These are phyloP conservation scores for Chiua virens DNA, from an alignment of 768 basidiomycete genomes.

Conservation along the genomic window DNA sequence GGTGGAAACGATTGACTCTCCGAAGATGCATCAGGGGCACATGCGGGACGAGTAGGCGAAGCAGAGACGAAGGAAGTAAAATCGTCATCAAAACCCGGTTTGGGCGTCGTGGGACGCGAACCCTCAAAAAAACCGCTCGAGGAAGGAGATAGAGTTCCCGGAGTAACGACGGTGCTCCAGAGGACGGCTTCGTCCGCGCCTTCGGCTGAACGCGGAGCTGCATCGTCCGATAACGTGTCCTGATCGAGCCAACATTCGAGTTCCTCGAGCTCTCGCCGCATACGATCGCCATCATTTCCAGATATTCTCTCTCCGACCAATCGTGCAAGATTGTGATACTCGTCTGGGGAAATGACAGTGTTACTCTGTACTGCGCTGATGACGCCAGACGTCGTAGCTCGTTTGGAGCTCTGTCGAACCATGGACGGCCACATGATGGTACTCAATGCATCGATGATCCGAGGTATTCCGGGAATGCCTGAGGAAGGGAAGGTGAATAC, in stretches of 20 bases:
- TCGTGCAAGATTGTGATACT: constrained; percentile 22
- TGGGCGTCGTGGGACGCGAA: constrained; percentile 35
- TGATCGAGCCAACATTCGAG: constrained; percentile 60
- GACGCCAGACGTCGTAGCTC: not conserved
- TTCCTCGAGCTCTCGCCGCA: constrained; percentile 55
- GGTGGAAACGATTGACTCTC: not conserved
- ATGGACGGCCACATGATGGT: constrained; percentile 91
- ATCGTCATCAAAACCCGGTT: constrained; percentile 70
- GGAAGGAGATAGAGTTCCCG: constrained; percentile 29
- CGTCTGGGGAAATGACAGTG: constrained; percentile 9
- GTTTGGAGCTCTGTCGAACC: constrained; percentile 30
- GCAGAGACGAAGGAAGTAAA: constrained; percentile 76
- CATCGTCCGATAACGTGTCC: constrained; percentile 30
- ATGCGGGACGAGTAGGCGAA: constrained; percentile 25
- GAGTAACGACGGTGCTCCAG: constrained; percentile 39
- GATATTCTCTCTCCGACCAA: constrained; percentile 22
- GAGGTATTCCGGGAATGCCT: constrained; percentile 58
- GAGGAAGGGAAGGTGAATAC: not conserved
- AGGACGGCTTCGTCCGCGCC: constrained; percentile 31
- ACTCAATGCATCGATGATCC: constrained; percentile 76
- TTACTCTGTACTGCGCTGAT: not conserved
- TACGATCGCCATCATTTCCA: constrained; percentile 32
- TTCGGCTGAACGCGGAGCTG: constrained; percentile 16
- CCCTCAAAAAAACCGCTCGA: constrained; percentile 18
- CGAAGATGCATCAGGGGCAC: not conserved